A percentile compares a stretch with the other conserved stretches of the same genome.
Conservation (phyloP, 139 green algal genomes). For the Picochlorum sp. region DNA sequence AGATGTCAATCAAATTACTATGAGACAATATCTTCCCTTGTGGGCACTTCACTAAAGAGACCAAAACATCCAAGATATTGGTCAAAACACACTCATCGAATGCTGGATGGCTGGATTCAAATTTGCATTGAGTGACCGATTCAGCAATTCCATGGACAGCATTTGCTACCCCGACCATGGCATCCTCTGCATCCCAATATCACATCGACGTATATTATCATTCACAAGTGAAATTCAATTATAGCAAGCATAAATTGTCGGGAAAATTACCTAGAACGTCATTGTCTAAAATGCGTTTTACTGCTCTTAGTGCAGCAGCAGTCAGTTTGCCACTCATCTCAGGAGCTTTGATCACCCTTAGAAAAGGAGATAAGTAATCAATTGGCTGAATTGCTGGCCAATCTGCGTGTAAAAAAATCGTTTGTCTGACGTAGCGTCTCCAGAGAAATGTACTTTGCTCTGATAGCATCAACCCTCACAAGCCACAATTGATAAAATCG, state of each 20-base stretch:
- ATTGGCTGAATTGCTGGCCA: conserved; percentile 62
- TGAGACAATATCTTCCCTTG: conserved; percentile 39
- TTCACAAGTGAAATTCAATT: background rate
- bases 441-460: background rate
- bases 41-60: conserved; percentile 42
- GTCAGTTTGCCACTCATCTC: conserved; percentile 88
- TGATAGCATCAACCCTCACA: too few relatives aligned
- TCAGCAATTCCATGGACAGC: conserved; percentile 77
- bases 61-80: conserved; percentile 85
- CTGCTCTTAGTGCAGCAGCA: conserved; percentile 62
- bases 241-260: too few relatives aligned
- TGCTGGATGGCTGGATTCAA: conserved; percentile 79
- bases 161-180: conserved; percentile 29
- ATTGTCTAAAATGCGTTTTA: conserved; percentile 65
- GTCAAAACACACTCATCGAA: conserved; percentile 91
- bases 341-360: conserved; percentile 74
- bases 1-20: conserved; percentile 58
- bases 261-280: conserved; percentile 45
- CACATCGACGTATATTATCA: background rate
- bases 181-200: conserved; percentile 16
- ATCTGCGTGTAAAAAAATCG: conserved; percentile 24
- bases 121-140: conserved; percentile 82
- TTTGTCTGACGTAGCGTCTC: too few relatives aligned
- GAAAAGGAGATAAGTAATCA: conserved; percentile 81
- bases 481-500: background rate